Evolutionary conservation across 192 early-diverging fungal genomes (phyloP).

Genomic region (Backusella macrospora): DNA sequence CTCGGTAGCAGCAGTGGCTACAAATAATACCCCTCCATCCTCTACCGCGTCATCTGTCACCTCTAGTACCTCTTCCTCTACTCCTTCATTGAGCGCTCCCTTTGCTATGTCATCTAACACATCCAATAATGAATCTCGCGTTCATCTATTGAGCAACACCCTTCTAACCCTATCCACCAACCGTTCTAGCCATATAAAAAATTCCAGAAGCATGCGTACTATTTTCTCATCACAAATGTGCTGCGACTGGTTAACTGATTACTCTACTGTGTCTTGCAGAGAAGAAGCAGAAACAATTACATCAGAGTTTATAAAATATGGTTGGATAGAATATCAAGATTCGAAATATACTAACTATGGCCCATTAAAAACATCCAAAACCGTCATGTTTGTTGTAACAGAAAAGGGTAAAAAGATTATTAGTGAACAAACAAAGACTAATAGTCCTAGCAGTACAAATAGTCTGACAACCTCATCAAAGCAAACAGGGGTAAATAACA

Average conservation of each 20-base stretch:
- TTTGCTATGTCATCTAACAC: slow-evolving; percentile 19
- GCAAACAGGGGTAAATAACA: not conserved
- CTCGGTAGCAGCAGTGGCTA: not conserved
- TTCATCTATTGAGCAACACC: slow-evolving; percentile 16
- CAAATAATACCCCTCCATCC: not conserved
- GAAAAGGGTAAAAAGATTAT: slow-evolving; percentile 19
- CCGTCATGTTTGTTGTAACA: slow-evolving; percentile 18
- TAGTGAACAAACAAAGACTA: not conserved
- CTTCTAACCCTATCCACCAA: slow-evolving; percentile 12
- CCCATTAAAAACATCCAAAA: slow-evolving; percentile 16
- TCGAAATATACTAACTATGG: not conserved
- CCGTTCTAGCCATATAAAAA: not conserved
- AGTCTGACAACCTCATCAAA: not conserved
- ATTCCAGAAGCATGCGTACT: slow-evolving; percentile 12
- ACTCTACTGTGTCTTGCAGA: slow-evolving; percentile 48
- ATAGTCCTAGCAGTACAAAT: not conserved
- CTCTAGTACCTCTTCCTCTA: slow-evolving; percentile 19
- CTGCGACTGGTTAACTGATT: slow-evolving; percentile 56
- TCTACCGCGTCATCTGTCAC: slow-evolving; percentile 1
- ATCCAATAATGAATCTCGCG: slow-evolving; percentile 1
- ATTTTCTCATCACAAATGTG: slow-evolving; percentile 28
- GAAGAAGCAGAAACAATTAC: slow-evolving; percentile 51
- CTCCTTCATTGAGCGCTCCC: slow-evolving; percentile 16
- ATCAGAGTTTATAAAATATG: slow-evolving; percentile 46
- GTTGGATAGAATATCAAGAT: slow-evolving; percentile 45